phyloP scores from a whole-genome alignment of 2,329 filamentous ascomycete genomes.

The Ophiostoma piceae region DNA sequence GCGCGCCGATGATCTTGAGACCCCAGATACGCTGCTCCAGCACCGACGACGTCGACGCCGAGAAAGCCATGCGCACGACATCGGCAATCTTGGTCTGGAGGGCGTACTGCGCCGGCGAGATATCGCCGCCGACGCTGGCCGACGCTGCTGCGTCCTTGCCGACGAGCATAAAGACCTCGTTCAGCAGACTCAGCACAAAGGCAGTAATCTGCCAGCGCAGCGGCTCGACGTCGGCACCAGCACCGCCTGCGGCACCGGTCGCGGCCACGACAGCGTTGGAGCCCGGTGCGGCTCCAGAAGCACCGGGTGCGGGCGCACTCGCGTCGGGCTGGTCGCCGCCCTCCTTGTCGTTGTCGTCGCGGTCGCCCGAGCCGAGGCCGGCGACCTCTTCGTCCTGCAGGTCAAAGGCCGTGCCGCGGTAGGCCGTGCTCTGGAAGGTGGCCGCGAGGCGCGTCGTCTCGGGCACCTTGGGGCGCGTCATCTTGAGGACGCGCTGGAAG shows the following conservation, averaged over 20 bases:
- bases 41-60: constrained; percentile 89
- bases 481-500: constrained; percentile 82
- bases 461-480: constrained; percentile 66
- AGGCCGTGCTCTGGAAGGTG: constrained; percentile 33
- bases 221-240: constrained; percentile 68
- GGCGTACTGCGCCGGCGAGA: constrained; percentile 66
- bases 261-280: constrained; percentile 10
- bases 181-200: constrained; percentile 85
- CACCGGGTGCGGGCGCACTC: constrained; percentile 19
- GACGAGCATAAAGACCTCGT: constrained; percentile 73
- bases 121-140: constrained; percentile 47
- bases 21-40: constrained; percentile 86
- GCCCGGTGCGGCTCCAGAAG: not conserved
- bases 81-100: constrained; percentile 83
- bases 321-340: constrained; percentile 25
- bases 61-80: constrained; percentile 94
- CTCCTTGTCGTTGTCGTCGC: constrained; percentile 51
- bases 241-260: constrained; percentile 32
- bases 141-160: constrained; percentile 73
- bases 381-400: constrained; percentile 94
- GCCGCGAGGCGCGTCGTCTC: constrained; percentile 40
- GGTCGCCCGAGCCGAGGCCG: constrained; percentile 68
- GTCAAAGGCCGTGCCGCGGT: constrained; percentile 57
- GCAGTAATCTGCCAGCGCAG: constrained; percentile 93
- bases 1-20: constrained; percentile 85